phyloP scores from a whole-genome alignment of 2,329 filamentous ascomycete species.

The Alternaria panax region DNA sequence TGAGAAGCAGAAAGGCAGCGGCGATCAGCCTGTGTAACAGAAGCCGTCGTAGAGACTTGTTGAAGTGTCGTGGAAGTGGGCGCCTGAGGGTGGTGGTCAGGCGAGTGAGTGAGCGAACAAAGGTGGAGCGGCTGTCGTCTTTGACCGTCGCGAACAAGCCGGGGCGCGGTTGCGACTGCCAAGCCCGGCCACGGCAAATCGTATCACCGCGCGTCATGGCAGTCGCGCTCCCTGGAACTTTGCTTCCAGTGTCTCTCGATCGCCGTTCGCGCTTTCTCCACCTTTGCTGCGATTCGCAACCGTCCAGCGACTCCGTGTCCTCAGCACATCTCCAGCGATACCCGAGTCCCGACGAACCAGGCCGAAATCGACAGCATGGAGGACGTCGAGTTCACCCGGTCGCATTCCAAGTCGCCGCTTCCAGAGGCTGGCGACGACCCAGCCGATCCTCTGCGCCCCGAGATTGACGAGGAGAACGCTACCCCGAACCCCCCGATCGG shows the following conservation, averaged over 20 bases:
- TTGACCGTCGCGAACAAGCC: slow-evolving; percentile 10
- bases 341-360: not conserved
- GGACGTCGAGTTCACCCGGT: slow-evolving; percentile 52
- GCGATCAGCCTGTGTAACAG: not conserved
- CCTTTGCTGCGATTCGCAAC: not conserved
- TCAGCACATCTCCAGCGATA: not conserved
- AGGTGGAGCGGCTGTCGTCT: slow-evolving; percentile 6
- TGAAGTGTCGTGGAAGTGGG: not conserved
- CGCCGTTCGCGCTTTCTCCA: slow-evolving; percentile 9
- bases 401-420: slow-evolving; percentile 50
- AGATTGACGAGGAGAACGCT: slow-evolving; percentile 59
- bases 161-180: slow-evolving; percentile 2
- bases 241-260: slow-evolving; percentile 18
- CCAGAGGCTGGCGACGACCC: slow-evolving; percentile 59
- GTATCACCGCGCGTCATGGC: slow-evolving; percentile 32
- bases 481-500: slow-evolving; percentile 54
- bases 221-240: slow-evolving; percentile 27
- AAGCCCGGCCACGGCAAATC: slow-evolving; percentile 24
- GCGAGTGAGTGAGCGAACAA: slow-evolving; percentile 11
- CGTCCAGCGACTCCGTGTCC: not conserved
- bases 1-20: not conserved
- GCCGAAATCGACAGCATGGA: slow-evolving; percentile 42
- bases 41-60: not conserved
- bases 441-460: slow-evolving; percentile 55
- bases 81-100: slow-evolving; percentile 13